Evolutionary conservation across 805 yeast species (phyloP).

Genomic region (Allodekkera sacchari): DNA sequence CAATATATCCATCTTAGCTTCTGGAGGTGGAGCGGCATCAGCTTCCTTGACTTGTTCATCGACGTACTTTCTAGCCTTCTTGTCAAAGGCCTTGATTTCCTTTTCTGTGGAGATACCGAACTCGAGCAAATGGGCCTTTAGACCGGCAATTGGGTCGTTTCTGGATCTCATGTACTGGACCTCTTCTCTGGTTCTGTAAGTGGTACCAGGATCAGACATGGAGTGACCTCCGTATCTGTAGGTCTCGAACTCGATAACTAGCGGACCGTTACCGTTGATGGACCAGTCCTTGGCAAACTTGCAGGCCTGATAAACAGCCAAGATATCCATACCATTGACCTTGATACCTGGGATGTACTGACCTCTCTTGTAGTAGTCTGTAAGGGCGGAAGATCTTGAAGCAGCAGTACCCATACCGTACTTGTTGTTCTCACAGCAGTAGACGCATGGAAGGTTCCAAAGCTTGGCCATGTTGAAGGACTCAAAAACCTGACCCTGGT

Average conservation of each 20-base stretch:
- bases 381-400: conserved; percentile 90
- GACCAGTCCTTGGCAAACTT: conserved; percentile 97
- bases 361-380: conserved; percentile 97
- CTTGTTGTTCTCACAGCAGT: conserved; percentile 97
- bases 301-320: conserved; percentile 93
- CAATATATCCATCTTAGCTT: conserved; percentile 86
- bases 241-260: conserved; percentile 94
- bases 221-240: conserved; percentile 99
- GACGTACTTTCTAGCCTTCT: conserved; percentile 91
- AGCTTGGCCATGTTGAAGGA: conserved; percentile 98
- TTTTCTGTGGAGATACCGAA: conserved; percentile 84
- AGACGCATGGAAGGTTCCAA: conserved; percentile 92
- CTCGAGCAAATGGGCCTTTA: conserved; percentile 79
- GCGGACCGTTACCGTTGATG: conserved; percentile 88
- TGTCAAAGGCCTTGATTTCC: conserved; percentile 90
- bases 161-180: conserved; percentile 98
- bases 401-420: conserved; percentile 99
- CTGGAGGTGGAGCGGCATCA: conserved; percentile 91
- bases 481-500: conserved; percentile 99
- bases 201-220: conserved; percentile 99
- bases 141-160: conserved; percentile 96
- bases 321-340: conserved; percentile 97
- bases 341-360: conserved; percentile 98
- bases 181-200: conserved; percentile 99
- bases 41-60: conserved; percentile 93